A percentile compares a stretch with the other conserved stretches of the same genome.
These are phyloP conservation scores for Colletotrichum sp. DNA, from an alignment of 2,329 filamentous ascomycete species.

Conservation along the genomic window DNA sequence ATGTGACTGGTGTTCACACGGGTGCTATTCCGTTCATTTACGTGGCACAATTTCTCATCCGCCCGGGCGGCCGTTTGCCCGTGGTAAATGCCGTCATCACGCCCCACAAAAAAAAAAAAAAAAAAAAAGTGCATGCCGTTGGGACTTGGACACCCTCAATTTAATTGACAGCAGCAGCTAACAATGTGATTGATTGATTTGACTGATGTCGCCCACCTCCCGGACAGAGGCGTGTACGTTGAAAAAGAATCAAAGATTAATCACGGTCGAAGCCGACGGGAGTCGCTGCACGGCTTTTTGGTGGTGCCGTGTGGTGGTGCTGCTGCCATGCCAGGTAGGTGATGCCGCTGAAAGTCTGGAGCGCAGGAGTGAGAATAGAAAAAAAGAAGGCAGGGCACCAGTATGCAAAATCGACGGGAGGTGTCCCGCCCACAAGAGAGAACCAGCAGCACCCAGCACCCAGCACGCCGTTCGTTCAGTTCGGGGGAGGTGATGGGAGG, in stretches of 20 bases:
- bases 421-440: neutral
- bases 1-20: no score
- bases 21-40: no score
- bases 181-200: neutral
- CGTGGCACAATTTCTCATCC: neutral
- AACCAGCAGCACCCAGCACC: neutral
- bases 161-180: neutral
- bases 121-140: neutral
- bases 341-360: neutral
- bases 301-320: neutral
- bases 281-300: neutral
- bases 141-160: neutral
- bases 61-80: neutral
- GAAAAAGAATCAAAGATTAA: neutral
- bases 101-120: no score
- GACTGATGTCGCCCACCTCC: neutral
- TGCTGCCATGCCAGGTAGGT: neutral
- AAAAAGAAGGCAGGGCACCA: neutral
- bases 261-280: neutral
- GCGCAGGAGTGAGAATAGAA: neutral
- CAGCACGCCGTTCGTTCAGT: neutral
- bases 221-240: constrained; percentile 3
- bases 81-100: neutral
- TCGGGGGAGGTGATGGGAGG: neutral
- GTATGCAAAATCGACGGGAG: neutral